phyloP scores from a whole-genome alignment of 768 basidiomycete genomes.

The Pholiota conissans region DNA sequence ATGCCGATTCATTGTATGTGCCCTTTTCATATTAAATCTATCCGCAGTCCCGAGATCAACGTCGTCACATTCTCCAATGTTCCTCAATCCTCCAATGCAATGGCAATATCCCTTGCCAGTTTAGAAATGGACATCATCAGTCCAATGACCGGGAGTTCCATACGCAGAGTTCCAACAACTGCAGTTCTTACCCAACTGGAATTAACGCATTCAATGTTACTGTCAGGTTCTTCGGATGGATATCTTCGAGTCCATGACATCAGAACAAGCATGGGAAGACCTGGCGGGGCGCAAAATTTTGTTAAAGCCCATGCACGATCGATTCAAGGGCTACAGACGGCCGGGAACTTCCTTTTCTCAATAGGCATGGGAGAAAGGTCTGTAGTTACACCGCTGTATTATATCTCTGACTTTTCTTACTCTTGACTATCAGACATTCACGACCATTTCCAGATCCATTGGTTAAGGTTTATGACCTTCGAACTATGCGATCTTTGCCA shows the following conservation, averaged over 20 bases:
- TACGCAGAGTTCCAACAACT: conserved; percentile 57
- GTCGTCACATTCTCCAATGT: conserved; percentile 48
- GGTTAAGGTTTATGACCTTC: conserved; percentile 90
- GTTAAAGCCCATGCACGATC: conserved; percentile 82
- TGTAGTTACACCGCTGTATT: neutral
- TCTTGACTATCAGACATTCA: conserved; percentile 75
- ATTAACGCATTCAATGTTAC: conserved; percentile 59
- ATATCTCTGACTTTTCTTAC: neutral
- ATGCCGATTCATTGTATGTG: conserved; percentile 23
- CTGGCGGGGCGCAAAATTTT: conserved; percentile 47
- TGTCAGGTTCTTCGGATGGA: conserved; percentile 76
- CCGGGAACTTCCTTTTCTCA: conserved; percentile 80
- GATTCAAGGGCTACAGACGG: conserved; percentile 76
- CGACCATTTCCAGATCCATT: conserved; percentile 88
- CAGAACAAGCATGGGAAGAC: conserved; percentile 55
- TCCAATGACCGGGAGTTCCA: conserved; percentile 64
- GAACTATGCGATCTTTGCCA: conserved; percentile 78
- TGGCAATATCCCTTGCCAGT: conserved; percentile 59
- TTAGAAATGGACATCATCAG: conserved; percentile 73
- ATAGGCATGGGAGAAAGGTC: conserved; percentile 89
- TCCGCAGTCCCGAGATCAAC: conserved; percentile 28
- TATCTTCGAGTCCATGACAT: conserved; percentile 71
- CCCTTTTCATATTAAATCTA: neutral
- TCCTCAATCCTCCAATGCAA: conserved; percentile 47
- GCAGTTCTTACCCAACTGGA: conserved; percentile 66